Evolutionary conservation across 441 rosid species (phyloP), one percentile per base, ranked within the genome.

Genomic region (Bruguiera hainesii): DNA sequence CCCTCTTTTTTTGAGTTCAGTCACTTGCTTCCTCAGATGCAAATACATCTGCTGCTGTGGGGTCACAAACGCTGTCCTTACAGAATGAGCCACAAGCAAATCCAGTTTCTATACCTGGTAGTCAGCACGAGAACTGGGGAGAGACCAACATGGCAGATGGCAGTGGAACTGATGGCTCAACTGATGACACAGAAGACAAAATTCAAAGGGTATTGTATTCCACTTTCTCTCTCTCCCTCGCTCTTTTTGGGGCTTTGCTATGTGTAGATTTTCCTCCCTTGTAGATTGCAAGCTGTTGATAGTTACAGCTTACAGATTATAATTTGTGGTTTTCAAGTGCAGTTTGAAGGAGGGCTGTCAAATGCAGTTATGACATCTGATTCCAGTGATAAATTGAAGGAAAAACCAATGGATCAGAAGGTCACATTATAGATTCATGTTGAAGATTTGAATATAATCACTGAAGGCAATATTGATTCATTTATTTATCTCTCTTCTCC

Each of bases 301-400:
- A 37, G 29, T 71, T 60, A 59, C 56, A 25, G 65, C 23, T 70
- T 35, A 53, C 56, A 55, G 63, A 13, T 56, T 42, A 42, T 11
- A 42, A 13, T 31, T 69, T 58, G 67, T 68, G 66, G 23, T 68
- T 70, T 63, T 68, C 69, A n/a, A 68, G 21, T 78, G 85, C 87
- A 91, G 97, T 76, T 77, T 57, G 96, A 85, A 73, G 75, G 81
- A 78, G 89, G 83, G 62, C 88, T 73, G 61, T 51, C 73, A 25
- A 65, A 66, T 66, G 87, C 62, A 71, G 51, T 78, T 68, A 76
- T 29, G 59, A 88, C 80, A 60, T 90, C 88, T 23, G 97, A 91
- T 80, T 89, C 92, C 15, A 86, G 97, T 67, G 97, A 84, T 72
- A 85, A 89, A 71, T 89, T 89, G 71, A 91, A 87, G 77, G 97